These are phyloP conservation scores for Porogramme epimiltina DNA, from an alignment of 1,284 basidiomycete genomes.

Conservation along the genomic window DNA sequence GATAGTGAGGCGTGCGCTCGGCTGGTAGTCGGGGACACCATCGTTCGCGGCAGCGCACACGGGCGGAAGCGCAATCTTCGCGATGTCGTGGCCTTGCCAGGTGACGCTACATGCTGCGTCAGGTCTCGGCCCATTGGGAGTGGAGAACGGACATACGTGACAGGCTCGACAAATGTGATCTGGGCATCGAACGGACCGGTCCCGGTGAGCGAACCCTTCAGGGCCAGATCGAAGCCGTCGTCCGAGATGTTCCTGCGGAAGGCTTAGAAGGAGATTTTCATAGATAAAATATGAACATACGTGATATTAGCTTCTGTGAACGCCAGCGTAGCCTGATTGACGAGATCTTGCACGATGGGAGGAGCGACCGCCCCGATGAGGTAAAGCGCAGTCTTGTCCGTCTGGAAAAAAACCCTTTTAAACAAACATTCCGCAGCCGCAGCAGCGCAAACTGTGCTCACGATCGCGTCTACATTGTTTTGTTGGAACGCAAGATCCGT, in stretches of 20 bases:
- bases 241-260: conserved; percentile 51
- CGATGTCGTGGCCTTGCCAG: conserved; percentile 73
- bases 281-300: conserved; percentile 34
- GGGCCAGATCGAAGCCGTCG: conserved; percentile 60
- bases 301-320: conserved; percentile 69
- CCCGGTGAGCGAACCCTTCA: conserved; percentile 61
- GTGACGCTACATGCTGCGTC: conserved; percentile 43
- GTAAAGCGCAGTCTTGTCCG: conserved; percentile 66
- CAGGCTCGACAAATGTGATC: conserved; percentile 62
- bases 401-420: conserved; percentile 37
- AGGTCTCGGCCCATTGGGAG: neutral
- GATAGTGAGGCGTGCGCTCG: conserved; percentile 55
- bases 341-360: conserved; percentile 69
- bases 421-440: no score
- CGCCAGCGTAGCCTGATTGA: conserved; percentile 56
- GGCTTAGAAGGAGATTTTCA: neutral
- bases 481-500: conserved; percentile 70
- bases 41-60: conserved; percentile 66
- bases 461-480: conserved; percentile 57
- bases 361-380: conserved; percentile 70
- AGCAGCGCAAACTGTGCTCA: conserved; percentile 38
- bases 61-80: conserved; percentile 61
- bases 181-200: conserved; percentile 67
- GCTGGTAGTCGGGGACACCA: conserved; percentile 66
- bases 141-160: conserved; percentile 30